Evolutionary conservation across 2,329 filamentous ascomycete genomes (phyloP), one percentile per base, ranked within the genome.

Genomic region (Orbilia javanica): DNA sequence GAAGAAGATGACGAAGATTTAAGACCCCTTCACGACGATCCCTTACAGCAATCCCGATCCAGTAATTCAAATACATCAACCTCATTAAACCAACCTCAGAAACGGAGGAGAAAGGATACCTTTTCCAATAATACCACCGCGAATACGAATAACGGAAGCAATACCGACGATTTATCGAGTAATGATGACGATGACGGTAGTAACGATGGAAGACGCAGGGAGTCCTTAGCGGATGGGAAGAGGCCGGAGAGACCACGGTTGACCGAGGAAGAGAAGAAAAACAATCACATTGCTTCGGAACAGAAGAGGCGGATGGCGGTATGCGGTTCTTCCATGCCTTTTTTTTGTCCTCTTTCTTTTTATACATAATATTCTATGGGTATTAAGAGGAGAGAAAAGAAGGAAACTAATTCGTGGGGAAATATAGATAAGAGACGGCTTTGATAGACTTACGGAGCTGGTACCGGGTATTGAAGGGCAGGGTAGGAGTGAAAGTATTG

Each of bases 401-500:
- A 3, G 20, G 20, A 22, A 11, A 22, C 71, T 68, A 65, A 69
- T 55, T 34, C 27, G 6, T 25, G 75, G 75, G 11, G 3, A n/a
- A 91, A 13, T n/a, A 42, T 39, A 78, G 74, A 97, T 97, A 80
- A 88, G 94, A 55, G 90, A 93, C 74, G 93, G 92, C 71, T 97
- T 96, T 83, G 93, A 97, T 83, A 88, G 90, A 36, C 88, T 97
- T 27, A 92, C 92, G 15, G 89, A 90, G 66, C 87, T 96, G 34
- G 93, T 97, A 0, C 94, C 94, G 0, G 93, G 92, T 0, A 87
- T 96, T 66, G 89, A 93, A 81, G 94, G 94, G 0, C 92, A 94
- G 82, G 94, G 92, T 0, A 90, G 93, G 53, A 96, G 93, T 80
- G 94, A 97, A 84, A 93, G 92, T 29, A 87, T 93, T 18, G 93